phyloP scores from a whole-genome alignment of 2,329 filamentous ascomycete species.

The Fusarium beomiforme region DNA sequence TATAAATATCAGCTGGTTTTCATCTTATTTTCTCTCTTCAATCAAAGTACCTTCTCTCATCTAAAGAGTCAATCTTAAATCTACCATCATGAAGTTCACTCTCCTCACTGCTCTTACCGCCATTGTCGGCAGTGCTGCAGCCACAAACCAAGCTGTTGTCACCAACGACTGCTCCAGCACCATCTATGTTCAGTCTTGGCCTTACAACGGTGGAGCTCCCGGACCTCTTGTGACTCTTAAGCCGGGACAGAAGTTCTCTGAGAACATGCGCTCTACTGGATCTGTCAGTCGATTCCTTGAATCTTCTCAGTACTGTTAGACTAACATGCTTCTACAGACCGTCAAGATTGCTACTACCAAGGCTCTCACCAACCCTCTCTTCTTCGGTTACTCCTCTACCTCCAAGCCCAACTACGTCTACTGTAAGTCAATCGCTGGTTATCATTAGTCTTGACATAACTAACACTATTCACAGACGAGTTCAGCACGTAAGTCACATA shows the following conservation, averaged over 20 bases:
- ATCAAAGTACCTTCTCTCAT: background rate
- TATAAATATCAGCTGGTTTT: background rate
- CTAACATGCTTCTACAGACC: conserved; percentile 32
- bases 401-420: conserved; percentile 50
- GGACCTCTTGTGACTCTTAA: conserved; percentile 49
- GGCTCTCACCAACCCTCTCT: conserved; percentile 51
- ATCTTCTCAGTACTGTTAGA: background rate
- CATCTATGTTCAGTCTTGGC: conserved; percentile 53
- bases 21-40: background rate
- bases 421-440: conserved; percentile 46
- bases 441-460: background rate
- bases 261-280: conserved; percentile 48
- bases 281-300: conserved; percentile 30
- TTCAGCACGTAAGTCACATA: conserved; percentile 50
- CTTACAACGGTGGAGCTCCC: conserved; percentile 45
- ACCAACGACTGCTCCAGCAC: conserved; percentile 47
- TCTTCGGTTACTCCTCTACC: conserved; percentile 55
- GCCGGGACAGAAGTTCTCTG: conserved; percentile 49
- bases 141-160: conserved; percentile 50
- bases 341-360: conserved; percentile 54
- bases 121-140: conserved; percentile 42
- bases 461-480: conserved; percentile 46
- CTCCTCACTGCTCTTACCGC: conserved; percentile 43
- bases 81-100: conserved; percentile 46
- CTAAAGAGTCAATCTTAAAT: background rate